Base-by-base conservation (phyloP, 345 rosid species). In the Ricinus communis region DNA sequence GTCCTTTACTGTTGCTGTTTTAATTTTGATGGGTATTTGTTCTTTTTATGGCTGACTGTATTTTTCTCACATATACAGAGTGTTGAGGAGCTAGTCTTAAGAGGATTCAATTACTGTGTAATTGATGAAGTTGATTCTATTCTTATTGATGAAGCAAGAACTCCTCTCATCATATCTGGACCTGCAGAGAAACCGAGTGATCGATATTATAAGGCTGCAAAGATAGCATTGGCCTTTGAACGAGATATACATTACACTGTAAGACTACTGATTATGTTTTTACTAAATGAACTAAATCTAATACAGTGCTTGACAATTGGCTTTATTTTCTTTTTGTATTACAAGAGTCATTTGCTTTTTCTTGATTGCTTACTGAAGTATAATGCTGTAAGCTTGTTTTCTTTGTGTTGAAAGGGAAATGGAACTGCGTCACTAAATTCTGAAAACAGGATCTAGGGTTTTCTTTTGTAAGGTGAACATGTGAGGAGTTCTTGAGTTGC, bases 101-200 rank as follows among this genome's bases (percentile, higher is more conserved):
- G 98, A 84, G 85, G 83, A 66, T 94, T 94, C 84, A 94, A 87
- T 81, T 94, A 83, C 81, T 91, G 95, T 82, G 76, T 94, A 33
- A 94, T 91, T 70, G 98, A 94, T 63, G 98, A 94, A 87, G 97
- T 94, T 67, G 98, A 94, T 81, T 94, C 98, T 76, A 94, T 94
- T 81, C 97, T 94, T 72, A 88, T 90, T 77, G 97, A 94, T 83
- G 98, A 94, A 83, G 98, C 98, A 83, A 90, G 98, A 76, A 94
- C 98, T 69, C 98, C 98, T 60, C 92, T 94, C 47, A 90, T 91
- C 79, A 91, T 90, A 77, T 91, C 97, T 62, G 97, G 98, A 49
- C 86, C 91, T 53, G 98, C 98, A 60, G 98, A 94, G 84, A 94
- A 87, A 83, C 98, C 98, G 18, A 90, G 97, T 82, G 98, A 91